phyloP scores from a whole-genome alignment of 2,329 filamentous ascomycete genomes.

The Aspergillus viridinutans region DNA sequence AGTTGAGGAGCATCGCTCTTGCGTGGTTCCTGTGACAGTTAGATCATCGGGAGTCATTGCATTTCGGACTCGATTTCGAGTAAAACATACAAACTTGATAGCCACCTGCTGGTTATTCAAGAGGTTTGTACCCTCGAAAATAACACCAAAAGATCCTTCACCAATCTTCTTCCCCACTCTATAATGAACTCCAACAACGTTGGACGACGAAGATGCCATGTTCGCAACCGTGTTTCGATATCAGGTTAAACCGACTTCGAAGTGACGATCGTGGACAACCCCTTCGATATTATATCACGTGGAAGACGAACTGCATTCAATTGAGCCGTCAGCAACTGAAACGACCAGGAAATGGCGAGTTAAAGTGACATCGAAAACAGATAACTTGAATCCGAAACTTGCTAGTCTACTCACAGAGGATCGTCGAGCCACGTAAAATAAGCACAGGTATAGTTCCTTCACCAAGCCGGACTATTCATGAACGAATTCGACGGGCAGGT shows the following conservation, averaged over 20 bases:
- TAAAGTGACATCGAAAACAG: not conserved
- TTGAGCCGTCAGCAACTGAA: conserved; percentile 7
- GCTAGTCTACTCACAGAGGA: conserved; percentile 10
- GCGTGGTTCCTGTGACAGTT: conserved; percentile 72
- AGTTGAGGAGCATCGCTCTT: conserved; percentile 98
- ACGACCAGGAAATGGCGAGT: not conserved
- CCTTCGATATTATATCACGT: conserved; percentile 15
- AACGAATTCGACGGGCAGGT: conserved; percentile 6
- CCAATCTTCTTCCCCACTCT: conserved; percentile 99
- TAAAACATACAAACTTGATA: conserved; percentile 87
- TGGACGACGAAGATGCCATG: conserved; percentile 87
- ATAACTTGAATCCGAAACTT: not conserved
- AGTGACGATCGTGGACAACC: conserved; percentile 8
- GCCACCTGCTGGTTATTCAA: conserved; percentile 99
- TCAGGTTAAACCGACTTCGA: conserved; percentile 14
- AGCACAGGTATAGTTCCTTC: not conserved
- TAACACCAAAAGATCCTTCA: conserved; percentile 96
- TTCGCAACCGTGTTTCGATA: conserved; percentile 4
- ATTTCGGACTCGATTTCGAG: not conserved
- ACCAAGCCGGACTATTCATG: conserved; percentile 18
- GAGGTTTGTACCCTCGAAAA: conserved; percentile 97
- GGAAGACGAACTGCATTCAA: conserved; percentile 14
- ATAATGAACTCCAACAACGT: conserved; percentile 98
- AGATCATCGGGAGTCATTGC: conserved; percentile 8
- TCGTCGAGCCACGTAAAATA: conserved; percentile 1